Conservation (phyloP, 2,329 filamentous ascomycete genomes). For the Trichoderma sp. region DNA sequence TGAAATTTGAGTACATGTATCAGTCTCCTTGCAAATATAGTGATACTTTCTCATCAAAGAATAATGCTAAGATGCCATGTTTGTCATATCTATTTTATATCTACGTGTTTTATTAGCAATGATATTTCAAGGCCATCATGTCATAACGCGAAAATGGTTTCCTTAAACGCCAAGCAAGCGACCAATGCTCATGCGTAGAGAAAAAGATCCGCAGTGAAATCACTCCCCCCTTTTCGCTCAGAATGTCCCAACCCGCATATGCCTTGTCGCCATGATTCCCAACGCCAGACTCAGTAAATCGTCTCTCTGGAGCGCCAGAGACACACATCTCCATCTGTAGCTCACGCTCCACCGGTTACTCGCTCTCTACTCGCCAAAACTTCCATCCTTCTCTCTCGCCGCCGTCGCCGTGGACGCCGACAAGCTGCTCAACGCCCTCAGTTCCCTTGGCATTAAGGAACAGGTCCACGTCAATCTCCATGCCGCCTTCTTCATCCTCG, state of each 20-base stretch:
- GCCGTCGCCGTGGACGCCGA: slow-evolving; percentile 69
- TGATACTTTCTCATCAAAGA: background rate
- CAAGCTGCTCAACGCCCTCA: slow-evolving; percentile 81
- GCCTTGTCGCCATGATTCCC: background rate
- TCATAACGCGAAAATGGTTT: slow-evolving; percentile 4
- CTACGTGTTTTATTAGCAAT: background rate
- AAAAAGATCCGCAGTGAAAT: background rate
- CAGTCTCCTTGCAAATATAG: background rate
- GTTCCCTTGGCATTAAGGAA: slow-evolving; percentile 80
- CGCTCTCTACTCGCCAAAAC: slow-evolving; percentile 70
- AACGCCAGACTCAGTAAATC: background rate
- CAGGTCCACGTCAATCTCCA: slow-evolving; percentile 86
- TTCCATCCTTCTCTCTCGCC: slow-evolving; percentile 80
- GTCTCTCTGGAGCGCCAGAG: background rate
- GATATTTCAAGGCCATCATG: background rate
- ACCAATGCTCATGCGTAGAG: slow-evolving; percentile 12
- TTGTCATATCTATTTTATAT: background rate
- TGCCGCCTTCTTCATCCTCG: slow-evolving; percentile 74
- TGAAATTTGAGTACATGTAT: background rate
- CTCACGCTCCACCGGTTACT: slow-evolving; percentile 22
- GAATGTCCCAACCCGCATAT: background rate
- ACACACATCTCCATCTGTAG: background rate
- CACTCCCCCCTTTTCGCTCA: background rate
- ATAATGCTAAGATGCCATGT: background rate
- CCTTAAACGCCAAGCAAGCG: slow-evolving; percentile 10